Evolutionary conservation across 306 rosid species (phyloP).

Genomic region (Lablab purpureus): DNA sequence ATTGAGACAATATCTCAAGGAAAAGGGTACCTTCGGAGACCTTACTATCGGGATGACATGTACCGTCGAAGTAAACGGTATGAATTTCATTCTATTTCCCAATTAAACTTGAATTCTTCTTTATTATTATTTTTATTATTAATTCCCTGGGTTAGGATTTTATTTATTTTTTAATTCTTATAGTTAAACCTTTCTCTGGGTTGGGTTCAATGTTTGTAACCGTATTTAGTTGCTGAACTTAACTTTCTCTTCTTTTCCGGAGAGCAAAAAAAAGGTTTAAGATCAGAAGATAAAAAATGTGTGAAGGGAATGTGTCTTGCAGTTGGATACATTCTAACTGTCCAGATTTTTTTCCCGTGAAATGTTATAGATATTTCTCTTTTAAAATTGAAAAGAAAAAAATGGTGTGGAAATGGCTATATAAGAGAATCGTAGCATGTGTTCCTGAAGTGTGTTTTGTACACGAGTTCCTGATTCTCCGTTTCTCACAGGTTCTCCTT

Average conservation of each 20-base stretch:
- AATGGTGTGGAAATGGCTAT: not conserved
- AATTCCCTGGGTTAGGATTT: not conserved
- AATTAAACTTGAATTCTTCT: not conserved
- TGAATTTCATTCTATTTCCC: constrained; percentile 9
- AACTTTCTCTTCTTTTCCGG: not conserved
- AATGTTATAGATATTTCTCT: not conserved
- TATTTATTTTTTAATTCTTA: no score
- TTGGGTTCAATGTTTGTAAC: not conserved
- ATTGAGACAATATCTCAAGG: constrained; percentile 63
- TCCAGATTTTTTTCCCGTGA: constrained; percentile 5
- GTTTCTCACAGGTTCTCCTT: constrained; percentile 51
- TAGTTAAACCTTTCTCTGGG: not conserved
- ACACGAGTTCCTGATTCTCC: constrained; percentile 6
- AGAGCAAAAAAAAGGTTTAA: not conserved
- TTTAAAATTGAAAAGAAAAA: not conserved
- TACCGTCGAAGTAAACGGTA: constrained; percentile 52
- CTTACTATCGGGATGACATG: constrained; percentile 61
- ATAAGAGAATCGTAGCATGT: not conserved
- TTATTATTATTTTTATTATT: no score
- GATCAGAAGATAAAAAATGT: not conserved
- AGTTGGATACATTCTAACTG: not conserved
- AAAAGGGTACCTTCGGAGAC: constrained; percentile 56
- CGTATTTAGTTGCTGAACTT: not conserved
- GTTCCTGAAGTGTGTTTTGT: not conserved
- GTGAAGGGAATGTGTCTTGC: no score